phyloP scores from a whole-genome alignment of 2,329 filamentous ascomycete genomes.

The Fusarium veterinarium region DNA sequence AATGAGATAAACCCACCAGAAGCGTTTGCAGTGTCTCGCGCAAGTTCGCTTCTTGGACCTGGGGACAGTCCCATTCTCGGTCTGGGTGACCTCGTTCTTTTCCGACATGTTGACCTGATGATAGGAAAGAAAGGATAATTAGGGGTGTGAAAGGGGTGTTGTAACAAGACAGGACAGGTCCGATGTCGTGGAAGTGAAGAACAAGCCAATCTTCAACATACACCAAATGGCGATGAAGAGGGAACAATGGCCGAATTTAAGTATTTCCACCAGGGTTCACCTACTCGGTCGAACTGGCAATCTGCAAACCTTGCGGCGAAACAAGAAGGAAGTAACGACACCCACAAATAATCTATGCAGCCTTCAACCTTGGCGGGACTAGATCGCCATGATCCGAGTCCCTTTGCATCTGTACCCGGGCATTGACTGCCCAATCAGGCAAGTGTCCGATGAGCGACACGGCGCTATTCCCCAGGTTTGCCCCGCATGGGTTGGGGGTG shows the following conservation, averaged over 20 bases:
- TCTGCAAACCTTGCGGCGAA: slow-evolving; percentile 18
- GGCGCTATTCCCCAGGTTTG: slow-evolving; percentile 46
- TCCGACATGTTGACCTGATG: slow-evolving; percentile 50
- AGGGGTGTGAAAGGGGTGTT: not conserved
- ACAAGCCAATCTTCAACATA: slow-evolving; percentile 28
- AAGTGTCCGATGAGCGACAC: slow-evolving; percentile 39
- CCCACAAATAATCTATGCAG: slow-evolving; percentile 15
- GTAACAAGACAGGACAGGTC: slow-evolving; percentile 1
- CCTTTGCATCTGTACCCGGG: slow-evolving; percentile 44
- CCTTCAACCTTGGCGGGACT: slow-evolving; percentile 29
- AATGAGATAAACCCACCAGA: slow-evolving; percentile 72
- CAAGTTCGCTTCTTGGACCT: slow-evolving; percentile 53
- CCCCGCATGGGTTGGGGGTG: slow-evolving; percentile 39
- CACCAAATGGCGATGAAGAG: not conserved
- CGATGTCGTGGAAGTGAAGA: slow-evolving; percentile 19
- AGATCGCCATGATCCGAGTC: slow-evolving; percentile 44
- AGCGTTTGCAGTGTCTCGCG: slow-evolving; percentile 63
- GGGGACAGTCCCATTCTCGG: slow-evolving; percentile 47
- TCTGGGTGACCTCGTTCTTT: slow-evolving; percentile 51
- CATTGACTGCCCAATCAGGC: slow-evolving; percentile 41
- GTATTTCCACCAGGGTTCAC: slow-evolving; percentile 26
- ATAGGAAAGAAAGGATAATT: not conserved
- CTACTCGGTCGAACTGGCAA: slow-evolving; percentile 17
- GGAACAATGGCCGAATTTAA: slow-evolving; percentile 40
- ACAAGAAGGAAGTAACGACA: slow-evolving; percentile 23